Percentiles rank a stretch among this genome's conserved stretches.
phyloP scores from a whole-genome alignment of 2,329 filamentous ascomycete species.

The Coniochaeta sp. region DNA sequence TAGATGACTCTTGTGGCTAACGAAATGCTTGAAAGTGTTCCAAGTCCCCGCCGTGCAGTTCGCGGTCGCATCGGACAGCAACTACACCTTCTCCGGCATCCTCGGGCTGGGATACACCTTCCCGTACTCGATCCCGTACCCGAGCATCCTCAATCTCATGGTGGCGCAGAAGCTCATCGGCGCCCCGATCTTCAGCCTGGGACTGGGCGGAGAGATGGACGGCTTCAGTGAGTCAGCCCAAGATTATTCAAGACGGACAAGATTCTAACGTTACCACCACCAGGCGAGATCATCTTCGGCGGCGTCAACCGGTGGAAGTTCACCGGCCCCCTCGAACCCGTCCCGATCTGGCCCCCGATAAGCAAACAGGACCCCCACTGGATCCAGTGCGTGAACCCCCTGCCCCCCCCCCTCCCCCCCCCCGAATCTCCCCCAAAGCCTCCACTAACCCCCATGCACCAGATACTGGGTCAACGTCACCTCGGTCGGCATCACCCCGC shows the following conservation, averaged over 20 bases:
- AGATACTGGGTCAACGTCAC: slow-evolving; percentile 31
- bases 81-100: slow-evolving; percentile 28
- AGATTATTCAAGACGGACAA: background rate
- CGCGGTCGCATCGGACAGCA: slow-evolving; percentile 25
- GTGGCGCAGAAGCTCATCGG: slow-evolving; percentile 22
- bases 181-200: slow-evolving; percentile 28
- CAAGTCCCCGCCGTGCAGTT: slow-evolving; percentile 23
- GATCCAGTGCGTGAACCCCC: slow-evolving; percentile 24
- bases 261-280: background rate
- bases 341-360: slow-evolving; percentile 26
- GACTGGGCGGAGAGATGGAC: slow-evolving; percentile 23
- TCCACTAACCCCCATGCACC: too few relatives aligned
- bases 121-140: slow-evolving; percentile 25
- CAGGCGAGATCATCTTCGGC: slow-evolving; percentile 34
- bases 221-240: slow-evolving; percentile 19
- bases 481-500: slow-evolving; percentile 23
- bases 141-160: slow-evolving; percentile 25
- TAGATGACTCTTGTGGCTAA: too few relatives aligned
- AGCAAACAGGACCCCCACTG: slow-evolving; percentile 22
- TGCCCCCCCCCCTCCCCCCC: too few relatives aligned
- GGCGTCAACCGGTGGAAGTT: slow-evolving; percentile 38
- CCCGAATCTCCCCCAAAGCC: too few relatives aligned
- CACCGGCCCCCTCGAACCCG: slow-evolving; percentile 14
- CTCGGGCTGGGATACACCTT: slow-evolving; percentile 27
- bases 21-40: too few relatives aligned